These are phyloP conservation scores for Biscogniauxia sp. DNA, from an alignment of 2,329 filamentous ascomycete species.

Conservation along the genomic window DNA sequence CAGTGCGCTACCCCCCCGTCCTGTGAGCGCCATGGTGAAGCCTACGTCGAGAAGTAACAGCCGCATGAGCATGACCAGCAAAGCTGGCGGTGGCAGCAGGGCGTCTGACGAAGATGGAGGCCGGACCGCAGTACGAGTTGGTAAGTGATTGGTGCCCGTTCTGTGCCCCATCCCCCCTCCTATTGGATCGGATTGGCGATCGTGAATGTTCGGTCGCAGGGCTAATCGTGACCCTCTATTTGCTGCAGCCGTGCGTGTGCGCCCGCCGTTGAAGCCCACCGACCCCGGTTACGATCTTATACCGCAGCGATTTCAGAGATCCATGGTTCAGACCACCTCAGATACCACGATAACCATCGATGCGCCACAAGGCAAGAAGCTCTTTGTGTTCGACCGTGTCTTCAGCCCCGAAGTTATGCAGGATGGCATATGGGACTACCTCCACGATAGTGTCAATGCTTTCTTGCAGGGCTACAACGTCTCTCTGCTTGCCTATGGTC, in stretches of 20 bases:
- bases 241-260: slow-evolving; percentile 77
- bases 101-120: slow-evolving; percentile 80
- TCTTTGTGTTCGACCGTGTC: slow-evolving; percentile 95
- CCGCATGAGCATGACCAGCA: slow-evolving; percentile 81
- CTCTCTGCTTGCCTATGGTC: slow-evolving; percentile 92
- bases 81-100: slow-evolving; percentile 71
- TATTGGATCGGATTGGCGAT: neutral
- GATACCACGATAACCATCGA: slow-evolving; percentile 85
- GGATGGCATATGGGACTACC: slow-evolving; percentile 90
- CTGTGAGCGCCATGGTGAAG: slow-evolving; percentile 78
- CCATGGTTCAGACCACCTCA: slow-evolving; percentile 87
- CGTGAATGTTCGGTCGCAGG: neutral
- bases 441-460: slow-evolving; percentile 82
- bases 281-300: slow-evolving; percentile 95
- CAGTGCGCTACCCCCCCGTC: slow-evolving; percentile 58
- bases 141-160: slow-evolving; percentile 55
- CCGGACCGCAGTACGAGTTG: slow-evolving; percentile 93
- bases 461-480: slow-evolving; percentile 99
- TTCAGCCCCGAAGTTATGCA: slow-evolving; percentile 82
- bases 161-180: neutral
- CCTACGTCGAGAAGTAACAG: slow-evolving; percentile 73
- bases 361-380: slow-evolving; percentile 84
- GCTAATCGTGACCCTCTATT: slow-evolving; percentile 7
- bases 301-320: slow-evolving; percentile 88
- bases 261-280: slow-evolving; percentile 75